These are phyloP conservation scores for Penicillium chermesinum DNA, from an alignment of 495 filamentous ascomycete species.

Conservation along the genomic window DNA sequence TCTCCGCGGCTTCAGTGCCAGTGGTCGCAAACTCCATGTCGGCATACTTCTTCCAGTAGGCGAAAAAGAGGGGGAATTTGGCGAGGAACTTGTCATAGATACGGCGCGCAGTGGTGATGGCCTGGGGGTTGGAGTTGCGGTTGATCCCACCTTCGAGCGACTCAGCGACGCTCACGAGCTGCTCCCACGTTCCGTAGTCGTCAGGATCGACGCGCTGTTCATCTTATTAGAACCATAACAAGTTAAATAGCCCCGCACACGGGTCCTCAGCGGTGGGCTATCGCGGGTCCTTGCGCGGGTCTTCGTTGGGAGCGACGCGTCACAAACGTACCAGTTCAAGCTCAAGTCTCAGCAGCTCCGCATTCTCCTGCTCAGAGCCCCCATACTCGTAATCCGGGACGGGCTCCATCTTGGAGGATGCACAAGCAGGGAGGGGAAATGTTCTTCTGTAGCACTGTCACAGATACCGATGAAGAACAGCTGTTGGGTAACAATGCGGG, in stretches of 20 bases:
- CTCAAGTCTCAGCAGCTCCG: constrained; percentile 74
- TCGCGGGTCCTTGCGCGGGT: too few relatives aligned
- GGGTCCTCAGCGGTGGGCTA: too few relatives aligned
- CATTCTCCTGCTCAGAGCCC: constrained; percentile 78
- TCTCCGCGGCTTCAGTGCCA: constrained; percentile 94
- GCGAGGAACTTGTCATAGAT: constrained; percentile 89
- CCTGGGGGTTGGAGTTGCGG: constrained; percentile 91
- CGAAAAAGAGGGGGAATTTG: constrained; percentile 93
- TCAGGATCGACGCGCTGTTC: constrained; percentile 57
- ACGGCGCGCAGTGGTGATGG: constrained; percentile 77
- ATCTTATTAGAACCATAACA: too few relatives aligned
- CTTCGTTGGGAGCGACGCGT: too few relatives aligned
- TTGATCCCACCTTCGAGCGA: constrained; percentile 88
- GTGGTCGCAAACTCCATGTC: constrained; percentile 95
- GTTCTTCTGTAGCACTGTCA: too few relatives aligned
- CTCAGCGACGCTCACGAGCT: constrained; percentile 77
- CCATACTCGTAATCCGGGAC: constrained; percentile 60
- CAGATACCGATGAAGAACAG: constrained; percentile 5
- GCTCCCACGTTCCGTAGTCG: constrained; percentile 94
- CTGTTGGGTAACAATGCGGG: constrained; percentile 14
- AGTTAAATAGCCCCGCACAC: too few relatives aligned
- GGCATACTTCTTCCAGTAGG: constrained; percentile 99
- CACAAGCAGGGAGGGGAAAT: too few relatives aligned
- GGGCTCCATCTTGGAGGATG: not conserved
- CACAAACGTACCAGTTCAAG: constrained; percentile 68